Percentiles rank a stretch among this genome's conserved stretches.
Conservation (phyloP, 305 asterid species). For the Rubia balearica region DNA sequence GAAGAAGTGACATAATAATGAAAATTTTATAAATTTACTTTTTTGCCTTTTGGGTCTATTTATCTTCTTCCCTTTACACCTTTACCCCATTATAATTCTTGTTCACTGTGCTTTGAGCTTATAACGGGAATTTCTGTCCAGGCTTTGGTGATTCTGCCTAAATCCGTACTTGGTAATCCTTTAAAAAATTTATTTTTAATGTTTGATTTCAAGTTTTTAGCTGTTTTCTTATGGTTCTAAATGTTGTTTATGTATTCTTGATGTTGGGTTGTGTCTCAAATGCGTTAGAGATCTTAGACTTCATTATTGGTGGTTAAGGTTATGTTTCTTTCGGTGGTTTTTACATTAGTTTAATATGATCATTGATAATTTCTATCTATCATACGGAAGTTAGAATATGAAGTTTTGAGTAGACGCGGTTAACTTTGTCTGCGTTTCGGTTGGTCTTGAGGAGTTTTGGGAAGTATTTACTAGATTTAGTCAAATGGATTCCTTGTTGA, state of each 20-base stretch:
- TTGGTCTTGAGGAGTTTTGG: neutral
- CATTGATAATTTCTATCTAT: neutral
- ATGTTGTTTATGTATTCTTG: neutral
- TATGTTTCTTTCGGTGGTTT: neutral
- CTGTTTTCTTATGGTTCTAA: neutral
- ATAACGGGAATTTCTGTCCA: constrained; percentile 8
- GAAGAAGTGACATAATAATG: too few species aligned
- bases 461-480: neutral
- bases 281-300: neutral
- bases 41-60: constrained; percentile 8
- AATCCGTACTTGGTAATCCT: constrained; percentile 3
- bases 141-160: constrained; percentile 12
- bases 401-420: neutral
- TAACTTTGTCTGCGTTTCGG: neutral
- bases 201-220: constrained; percentile 6
- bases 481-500: neutral
- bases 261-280: neutral
- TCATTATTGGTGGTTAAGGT: neutral
- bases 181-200: neutral
- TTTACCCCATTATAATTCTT: constrained; percentile 13
- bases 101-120: constrained; percentile 18
- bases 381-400: neutral
- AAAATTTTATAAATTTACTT: constrained; percentile 1
- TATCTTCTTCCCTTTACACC: constrained; percentile 14
- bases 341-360: neutral